A percentile compares a stretch with the other conserved stretches of the same genome.
These are phyloP conservation scores for Teunomyces gatunensis DNA, from an alignment of 805 yeast genomes.

Conservation along the genomic window DNA sequence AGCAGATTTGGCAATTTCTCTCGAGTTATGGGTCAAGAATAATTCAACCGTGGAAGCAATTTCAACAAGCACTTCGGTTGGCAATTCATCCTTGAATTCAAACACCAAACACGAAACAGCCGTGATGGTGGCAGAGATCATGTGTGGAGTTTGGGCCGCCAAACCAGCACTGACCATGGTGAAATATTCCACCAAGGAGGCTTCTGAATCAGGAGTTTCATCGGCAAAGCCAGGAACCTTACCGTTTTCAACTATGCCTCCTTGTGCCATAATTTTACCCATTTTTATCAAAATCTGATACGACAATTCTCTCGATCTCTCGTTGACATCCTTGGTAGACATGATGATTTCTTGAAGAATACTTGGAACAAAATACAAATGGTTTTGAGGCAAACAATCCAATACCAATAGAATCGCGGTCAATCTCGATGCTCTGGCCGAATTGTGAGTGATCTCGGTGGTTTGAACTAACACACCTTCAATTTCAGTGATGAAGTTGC, in stretches of 20 bases:
- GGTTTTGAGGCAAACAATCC: slow-evolving; percentile 58
- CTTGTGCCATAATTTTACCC: slow-evolving; percentile 73
- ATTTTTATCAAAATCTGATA: slow-evolving; percentile 72
- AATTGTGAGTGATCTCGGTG: slow-evolving; percentile 56
- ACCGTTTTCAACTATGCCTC: slow-evolving; percentile 65
- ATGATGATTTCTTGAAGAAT: slow-evolving; percentile 84
- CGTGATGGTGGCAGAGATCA: slow-evolving; percentile 92
- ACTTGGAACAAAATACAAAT: slow-evolving; percentile 76
- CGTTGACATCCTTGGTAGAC: slow-evolving; percentile 89
- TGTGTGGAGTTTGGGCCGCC: slow-evolving; percentile 90
- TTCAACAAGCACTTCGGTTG: slow-evolving; percentile 62
- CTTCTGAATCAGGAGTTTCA: slow-evolving; percentile 60
- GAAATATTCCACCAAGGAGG: slow-evolving; percentile 77
- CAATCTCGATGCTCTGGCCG: slow-evolving; percentile 81
- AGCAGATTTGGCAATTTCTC: slow-evolving; percentile 92
- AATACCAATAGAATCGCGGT: slow-evolving; percentile 62
- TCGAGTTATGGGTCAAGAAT: slow-evolving; percentile 83
- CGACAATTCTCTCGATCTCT: slow-evolving; percentile 81
- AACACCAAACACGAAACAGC: slow-evolving; percentile 83
- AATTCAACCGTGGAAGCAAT: slow-evolving; percentile 83
- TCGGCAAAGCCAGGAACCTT: slow-evolving; percentile 65
- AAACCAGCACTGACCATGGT: slow-evolving; percentile 95
- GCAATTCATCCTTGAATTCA: slow-evolving; percentile 73
- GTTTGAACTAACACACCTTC: slow-evolving; percentile 58
- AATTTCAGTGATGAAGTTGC: slow-evolving; percentile 53